Base-by-base conservation (phyloP, 768 basidiomycete species). In the Suillus lakei region DNA sequence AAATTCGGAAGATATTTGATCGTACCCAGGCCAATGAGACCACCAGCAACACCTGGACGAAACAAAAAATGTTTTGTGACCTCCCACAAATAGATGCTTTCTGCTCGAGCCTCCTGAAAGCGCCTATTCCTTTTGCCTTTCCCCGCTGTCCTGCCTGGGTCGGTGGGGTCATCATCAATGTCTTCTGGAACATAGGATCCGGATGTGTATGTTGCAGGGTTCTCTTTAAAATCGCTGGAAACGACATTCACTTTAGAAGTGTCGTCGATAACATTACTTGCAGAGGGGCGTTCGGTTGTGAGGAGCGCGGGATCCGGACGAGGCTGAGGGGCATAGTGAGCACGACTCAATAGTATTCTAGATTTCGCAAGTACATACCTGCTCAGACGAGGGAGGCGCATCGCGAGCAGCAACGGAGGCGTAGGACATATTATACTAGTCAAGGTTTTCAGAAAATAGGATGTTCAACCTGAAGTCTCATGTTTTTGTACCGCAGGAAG, bases 11-110 rank as follows among this genome's bases (percentile, higher is more conserved):
- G 12, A 21, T n/a, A 10, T 32, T 3, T 32, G 36, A 9, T 80
- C 85, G 21, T 68, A 91, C 91, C 82, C 53, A 93, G 73, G 50
- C 91, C 91, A 66, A 93, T 69, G 34, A 92, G 78, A 50, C 92
- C 91, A 32, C 92, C 90, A 12, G 88, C 88, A 60, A 91, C 86
- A 30, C 86, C 86, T 16, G 91, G 91, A 34, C 86, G 83, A 65
- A 92, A 77, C 30, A 92, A 70, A 69, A 84, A 81, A 34, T 84
- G 76, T 68, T 86, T 88, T 5, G 84, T 75, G 30, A 81, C 67
- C 10, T 82, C 77, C 84, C 85, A 89, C 13, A 87, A 69, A 63
- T 88, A 82, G 60, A 78, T 72, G 34, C 84, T 82, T 72, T 89
- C 87, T 36, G 83, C 82, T 65, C 84, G 81, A 5, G 76, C 80